phyloP scores from a whole-genome alignment of 2,329 filamentous ascomycete genomes.

The Trematosphaeria pertusa region DNA sequence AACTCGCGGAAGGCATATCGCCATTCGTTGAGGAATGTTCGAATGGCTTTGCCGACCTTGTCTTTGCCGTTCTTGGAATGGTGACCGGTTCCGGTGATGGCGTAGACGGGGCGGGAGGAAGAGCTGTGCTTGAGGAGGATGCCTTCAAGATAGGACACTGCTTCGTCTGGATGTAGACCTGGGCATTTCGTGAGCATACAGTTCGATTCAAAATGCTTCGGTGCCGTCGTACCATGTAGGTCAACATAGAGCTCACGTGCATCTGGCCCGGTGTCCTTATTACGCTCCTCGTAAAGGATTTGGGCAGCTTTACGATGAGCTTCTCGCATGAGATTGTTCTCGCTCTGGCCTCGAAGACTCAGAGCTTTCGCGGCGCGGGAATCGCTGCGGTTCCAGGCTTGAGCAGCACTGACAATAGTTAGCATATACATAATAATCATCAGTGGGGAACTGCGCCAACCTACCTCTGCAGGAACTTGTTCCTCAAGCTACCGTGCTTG shows the following conservation, averaged over 20 bases:
- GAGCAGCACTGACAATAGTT: conserved; percentile 72
- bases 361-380: conserved; percentile 94
- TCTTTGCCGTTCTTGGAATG: conserved; percentile 99
- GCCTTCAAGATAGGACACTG: conserved; percentile 89
- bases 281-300: conserved; percentile 91
- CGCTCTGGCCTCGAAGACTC: conserved; percentile 90
- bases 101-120: conserved; percentile 78
- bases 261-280: conserved; percentile 67
- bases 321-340: conserved; percentile 97
- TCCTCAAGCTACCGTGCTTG: conserved; percentile 93
- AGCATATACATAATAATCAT: too few relatives aligned
- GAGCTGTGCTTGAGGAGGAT: conserved; percentile 85
- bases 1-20: conserved; percentile 96
- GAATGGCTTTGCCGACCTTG: conserved; percentile 94
- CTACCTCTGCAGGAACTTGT: conserved; percentile 95
- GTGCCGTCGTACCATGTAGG: conserved; percentile 68
- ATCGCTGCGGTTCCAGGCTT: conserved; percentile 98
- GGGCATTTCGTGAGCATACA: conserved; percentile 12
- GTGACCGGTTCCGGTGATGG: conserved; percentile 95
- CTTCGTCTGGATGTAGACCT: conserved; percentile 96
- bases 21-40: conserved; percentile 93
- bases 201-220: not conserved
- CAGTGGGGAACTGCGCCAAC: too few relatives aligned
- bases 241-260: conserved; percentile 87
- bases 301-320: conserved; percentile 92